A percentile compares a stretch with the other conserved stretches of the same genome.
These are phyloP conservation scores for Solanum corneliomulleri DNA, from an alignment of 257 asterid species.

Conservation along the genomic window DNA sequence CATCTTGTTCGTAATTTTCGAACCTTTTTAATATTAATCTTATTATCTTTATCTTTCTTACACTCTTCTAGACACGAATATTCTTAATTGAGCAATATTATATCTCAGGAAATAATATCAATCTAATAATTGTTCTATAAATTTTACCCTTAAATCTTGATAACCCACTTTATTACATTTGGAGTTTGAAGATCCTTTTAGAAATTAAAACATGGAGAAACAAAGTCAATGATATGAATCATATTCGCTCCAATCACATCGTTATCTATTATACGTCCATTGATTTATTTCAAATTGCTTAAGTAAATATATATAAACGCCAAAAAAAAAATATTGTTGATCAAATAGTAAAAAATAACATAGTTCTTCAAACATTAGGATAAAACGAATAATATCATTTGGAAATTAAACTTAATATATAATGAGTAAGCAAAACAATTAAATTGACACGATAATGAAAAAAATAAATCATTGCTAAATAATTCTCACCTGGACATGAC, in stretches of 20 bases:
- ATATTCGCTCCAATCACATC: too few relatives aligned
- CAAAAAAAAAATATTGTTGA: not conserved
- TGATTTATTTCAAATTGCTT: too few relatives aligned
- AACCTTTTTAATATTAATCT: not conserved
- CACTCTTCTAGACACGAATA: not conserved
- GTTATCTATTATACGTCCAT: too few relatives aligned
- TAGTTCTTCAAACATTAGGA: not conserved
- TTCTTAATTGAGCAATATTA: rapidly evolving
- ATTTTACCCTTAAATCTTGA: not conserved
- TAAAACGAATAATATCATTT: not conserved
- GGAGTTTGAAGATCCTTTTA: not conserved
- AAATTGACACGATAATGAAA: not conserved
- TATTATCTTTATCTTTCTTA: not conserved
- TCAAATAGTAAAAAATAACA: not conserved
- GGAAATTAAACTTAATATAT: not conserved
- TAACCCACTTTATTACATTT: not conserved
- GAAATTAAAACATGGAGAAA: not conserved
- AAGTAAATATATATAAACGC: too few relatives aligned
- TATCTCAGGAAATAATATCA: not conserved
- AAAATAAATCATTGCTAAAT: not conserved
- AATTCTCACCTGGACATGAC: not conserved
- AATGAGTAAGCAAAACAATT: not conserved
- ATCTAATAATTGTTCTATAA: not conserved
- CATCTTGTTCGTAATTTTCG: not conserved
- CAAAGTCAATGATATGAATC: not conserved